Evolutionary conservation across 805 yeast genomes (phyloP).

Genomic region (Ogataea salicorniae): DNA sequence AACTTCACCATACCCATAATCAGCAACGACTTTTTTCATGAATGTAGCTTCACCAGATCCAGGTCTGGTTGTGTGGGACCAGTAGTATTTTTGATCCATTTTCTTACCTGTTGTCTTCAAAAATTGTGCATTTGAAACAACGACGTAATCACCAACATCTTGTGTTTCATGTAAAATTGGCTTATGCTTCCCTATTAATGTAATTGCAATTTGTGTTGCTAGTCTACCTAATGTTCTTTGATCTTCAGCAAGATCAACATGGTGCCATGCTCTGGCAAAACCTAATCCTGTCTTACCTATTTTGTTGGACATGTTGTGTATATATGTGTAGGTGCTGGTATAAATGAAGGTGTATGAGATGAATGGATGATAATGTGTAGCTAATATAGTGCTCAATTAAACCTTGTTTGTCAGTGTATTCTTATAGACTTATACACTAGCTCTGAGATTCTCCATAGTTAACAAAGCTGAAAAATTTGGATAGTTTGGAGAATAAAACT

Average conservation of each 20-base stretch:
- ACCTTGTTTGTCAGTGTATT: too few relatives aligned
- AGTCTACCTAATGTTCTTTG: conserved; percentile 84
- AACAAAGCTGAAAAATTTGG: neutral
- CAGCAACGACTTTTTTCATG: conserved; percentile 67
- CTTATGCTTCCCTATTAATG: conserved; percentile 95
- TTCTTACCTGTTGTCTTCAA: conserved; percentile 84
- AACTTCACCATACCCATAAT: conserved; percentile 86
- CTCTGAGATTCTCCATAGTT: too few relatives aligned
- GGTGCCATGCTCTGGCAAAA: conserved; percentile 90
- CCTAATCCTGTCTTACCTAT: conserved; percentile 38
- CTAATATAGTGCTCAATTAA: too few relatives aligned
- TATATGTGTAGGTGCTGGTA: neutral
- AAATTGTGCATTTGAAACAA: conserved; percentile 85
- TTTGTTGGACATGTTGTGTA: conserved; percentile 38
- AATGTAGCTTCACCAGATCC: conserved; percentile 82
- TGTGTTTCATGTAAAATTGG: conserved; percentile 74
- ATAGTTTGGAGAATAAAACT: too few relatives aligned
- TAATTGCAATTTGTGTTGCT: conserved; percentile 82
- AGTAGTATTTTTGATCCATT: conserved; percentile 71
- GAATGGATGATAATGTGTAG: neutral
- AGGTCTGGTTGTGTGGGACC: conserved; percentile 86
- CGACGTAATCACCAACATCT: conserved; percentile 96
- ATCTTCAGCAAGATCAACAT: conserved; percentile 84
- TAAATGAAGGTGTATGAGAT: neutral
- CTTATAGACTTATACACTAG: too few relatives aligned